phyloP scores from a whole-genome alignment of 1,284 basidiomycete genomes.

The Ceratobasidium sp. region DNA sequence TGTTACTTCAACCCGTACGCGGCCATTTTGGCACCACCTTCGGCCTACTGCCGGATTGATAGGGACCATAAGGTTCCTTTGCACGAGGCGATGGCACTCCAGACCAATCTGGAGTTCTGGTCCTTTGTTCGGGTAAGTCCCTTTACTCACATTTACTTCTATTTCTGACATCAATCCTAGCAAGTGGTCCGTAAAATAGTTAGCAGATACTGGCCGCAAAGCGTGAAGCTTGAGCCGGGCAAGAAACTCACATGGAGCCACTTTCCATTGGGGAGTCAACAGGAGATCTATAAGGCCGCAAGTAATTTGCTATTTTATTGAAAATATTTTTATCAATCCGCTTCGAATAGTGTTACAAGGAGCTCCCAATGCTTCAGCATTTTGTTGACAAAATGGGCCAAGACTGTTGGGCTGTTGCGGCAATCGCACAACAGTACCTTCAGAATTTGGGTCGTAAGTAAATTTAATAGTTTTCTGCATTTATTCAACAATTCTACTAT shows the following conservation, averaged over 20 bases:
- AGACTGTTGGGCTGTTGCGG: constrained; percentile 6
- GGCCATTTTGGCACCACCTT: neutral
- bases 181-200: neutral
- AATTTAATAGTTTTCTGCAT: neutral
- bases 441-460: neutral
- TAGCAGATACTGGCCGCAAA: neutral
- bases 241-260: neutral
- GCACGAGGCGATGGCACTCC: constrained; percentile 2
- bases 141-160: no score
- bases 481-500: neutral
- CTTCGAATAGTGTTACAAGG: neutral
- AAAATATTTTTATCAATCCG: neutral
- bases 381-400: neutral
- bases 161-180: neutral
- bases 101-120: neutral
- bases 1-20: constrained; percentile 8
- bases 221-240: neutral
- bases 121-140: neutral
- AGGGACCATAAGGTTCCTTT: neutral
- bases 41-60: no score
- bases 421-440: constrained; percentile 7
- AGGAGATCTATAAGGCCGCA: neutral
- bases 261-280: neutral
- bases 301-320: neutral
- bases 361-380: neutral